Percentiles rank a stretch among this genome's conserved stretches.
phyloP scores from a whole-genome alignment of 345 rosid genomes.

The Brassica napus region Da-Ae NC_063446.1:24553501-24554000 shows the following conservation, averaged over 20 bases:
- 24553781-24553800: slow-evolving; percentile 77
- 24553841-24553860: slow-evolving; percentile 58
- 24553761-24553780: slow-evolving; percentile 8
- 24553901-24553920: not conserved
- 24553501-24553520: slow-evolving; percentile 81
- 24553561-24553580: not conserved
- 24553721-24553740: slow-evolving; percentile 10
- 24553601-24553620: slow-evolving; percentile 18
- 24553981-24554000: slow-evolving; percentile 76
- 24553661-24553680: too few species aligned
- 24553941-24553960: slow-evolving; percentile 97
- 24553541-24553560: slow-evolving; percentile 3
- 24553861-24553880: slow-evolving; percentile 9
- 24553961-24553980: slow-evolving; percentile 68
- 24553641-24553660: not conserved
- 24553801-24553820: slow-evolving; percentile 85
- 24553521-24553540: slow-evolving; percentile 15
- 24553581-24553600: slow-evolving; percentile 13
- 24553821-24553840: slow-evolving; percentile 90
- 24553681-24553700: slow-evolving; percentile 6
- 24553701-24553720: slow-evolving; percentile 22
- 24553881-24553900: not conserved
- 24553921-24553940: slow-evolving; percentile 42
- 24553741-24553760: not conserved
- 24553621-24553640: slow-evolving; percentile 19